Evolutionary conservation across 129 eudicot genomes (phyloP).

Genomic region (Artemisia annua): DNA sequence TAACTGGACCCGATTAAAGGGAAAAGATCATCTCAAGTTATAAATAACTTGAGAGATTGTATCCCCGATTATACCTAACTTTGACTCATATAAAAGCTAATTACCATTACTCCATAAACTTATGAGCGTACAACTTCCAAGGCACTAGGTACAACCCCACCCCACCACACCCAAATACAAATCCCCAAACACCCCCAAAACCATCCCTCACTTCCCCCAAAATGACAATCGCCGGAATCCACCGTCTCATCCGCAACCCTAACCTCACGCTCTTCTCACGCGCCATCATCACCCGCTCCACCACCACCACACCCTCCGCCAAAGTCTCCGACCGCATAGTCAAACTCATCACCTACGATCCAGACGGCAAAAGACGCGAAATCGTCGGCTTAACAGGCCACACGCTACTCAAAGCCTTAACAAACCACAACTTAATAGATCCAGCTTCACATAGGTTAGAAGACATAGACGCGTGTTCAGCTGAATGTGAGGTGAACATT

Average conservation of each 20-base stretch:
- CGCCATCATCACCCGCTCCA: slow-evolving; percentile 46
- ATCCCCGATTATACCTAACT: too few relatives aligned
- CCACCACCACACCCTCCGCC: slow-evolving; percentile 32
- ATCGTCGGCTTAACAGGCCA: slow-evolving; percentile 83
- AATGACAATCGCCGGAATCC: slow-evolving; percentile 83
- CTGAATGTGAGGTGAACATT: slow-evolving; percentile 96
- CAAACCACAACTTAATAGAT: slow-evolving; percentile 73
- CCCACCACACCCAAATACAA: background rate
- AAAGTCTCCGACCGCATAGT: slow-evolving; percentile 96
- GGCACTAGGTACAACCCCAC: slow-evolving; percentile 16
- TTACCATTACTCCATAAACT: too few relatives aligned
- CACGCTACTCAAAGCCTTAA: slow-evolving; percentile 69
- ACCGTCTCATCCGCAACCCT: slow-evolving; percentile 48
- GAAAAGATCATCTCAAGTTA: too few relatives aligned
- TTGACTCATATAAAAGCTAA: too few relatives aligned
- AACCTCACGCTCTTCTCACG: slow-evolving; percentile 50
- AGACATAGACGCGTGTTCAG: slow-evolving; percentile 96
- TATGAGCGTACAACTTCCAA: background rate
- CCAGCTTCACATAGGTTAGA: slow-evolving; percentile 93
- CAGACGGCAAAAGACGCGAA: slow-evolving; percentile 72
- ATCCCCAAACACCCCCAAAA: slow-evolving; percentile 18
- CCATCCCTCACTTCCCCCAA: slow-evolving; percentile 20
- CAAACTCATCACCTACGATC: slow-evolving; percentile 74
- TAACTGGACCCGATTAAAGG: too few relatives aligned
- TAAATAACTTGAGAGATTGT: too few relatives aligned